Base-by-base conservation (phyloP, 2,329 filamentous ascomycete genomes). In the Alternaria atra region DNA sequence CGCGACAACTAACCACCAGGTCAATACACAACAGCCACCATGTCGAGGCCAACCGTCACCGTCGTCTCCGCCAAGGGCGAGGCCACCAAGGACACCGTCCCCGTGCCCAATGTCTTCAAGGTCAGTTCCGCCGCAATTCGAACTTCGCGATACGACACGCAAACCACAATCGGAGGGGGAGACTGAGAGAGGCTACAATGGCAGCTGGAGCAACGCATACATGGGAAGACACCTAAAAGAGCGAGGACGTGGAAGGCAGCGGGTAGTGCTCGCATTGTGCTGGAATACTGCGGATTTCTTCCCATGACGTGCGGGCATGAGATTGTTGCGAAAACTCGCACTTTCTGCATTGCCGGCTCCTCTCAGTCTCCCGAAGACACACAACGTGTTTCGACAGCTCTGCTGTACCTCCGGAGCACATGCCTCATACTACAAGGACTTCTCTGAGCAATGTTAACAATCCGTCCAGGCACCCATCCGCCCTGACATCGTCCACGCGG, bases 401-500 rank as follows among this genome's bases (percentile, higher is more conserved):
- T 43, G 17, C 20, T 44, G 32, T 37, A 37, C n/a, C 17, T 39
- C 37, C 12, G 32, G 17, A 42, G 20, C 39, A 25, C 39, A 42
- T 25, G 12, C 39, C 9, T 7, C 20, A 13, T 15, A 13, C 12
- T 42, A 42, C 46, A 50, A 17, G 5, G 3, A 9, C 1, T 2
- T 39, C 43, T 23, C 25, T 40, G 42, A n/a, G 29, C 35, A 30
- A 46, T 58, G 40, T 57, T 70, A 51, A 71, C 65, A 59, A 43
- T 17, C 20, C 37, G 20, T 23, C 13, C 51, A 78, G 76, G 89
- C 92, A 77, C 95, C 95, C 77, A 98, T 99, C 88, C 94, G 95
- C 84, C 92, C 94, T 80, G 95, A 99, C 86, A 97, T 99, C 83
- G 95, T 99, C 82, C 94, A 98, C 89, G 91, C 94, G 84, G 89